phyloP scores from a whole-genome alignment of 768 basidiomycete species.

The Leucocoprinus birnbaumii region DNA sequence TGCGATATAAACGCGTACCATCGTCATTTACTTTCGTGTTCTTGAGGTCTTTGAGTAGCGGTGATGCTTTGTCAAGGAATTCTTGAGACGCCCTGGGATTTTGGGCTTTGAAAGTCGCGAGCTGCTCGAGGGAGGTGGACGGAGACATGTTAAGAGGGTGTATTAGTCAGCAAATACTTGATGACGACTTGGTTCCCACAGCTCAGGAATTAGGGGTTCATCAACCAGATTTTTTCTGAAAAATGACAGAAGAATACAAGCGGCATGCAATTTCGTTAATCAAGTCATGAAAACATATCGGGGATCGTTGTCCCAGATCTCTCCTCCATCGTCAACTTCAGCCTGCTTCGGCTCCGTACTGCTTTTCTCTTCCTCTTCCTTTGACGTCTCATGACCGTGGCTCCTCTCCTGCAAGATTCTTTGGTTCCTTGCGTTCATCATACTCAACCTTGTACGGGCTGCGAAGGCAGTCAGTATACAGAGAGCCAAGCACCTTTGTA shows the following conservation, averaged over 20 bases:
- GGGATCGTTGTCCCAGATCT: neutral
- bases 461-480: slow-evolving; percentile 39
- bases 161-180: slow-evolving; percentile 4
- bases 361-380: slow-evolving; percentile 20
- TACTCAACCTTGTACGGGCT: slow-evolving; percentile 40
- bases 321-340: neutral
- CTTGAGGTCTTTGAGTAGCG: slow-evolving; percentile 45
- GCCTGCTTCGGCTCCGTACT: neutral
- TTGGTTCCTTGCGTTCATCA: slow-evolving; percentile 38
- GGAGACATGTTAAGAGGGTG: slow-evolving; percentile 35
- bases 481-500: slow-evolving; percentile 38
- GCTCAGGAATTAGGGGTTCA: too few relatives aligned
- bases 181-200: neutral
- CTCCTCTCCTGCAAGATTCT: slow-evolving; percentile 11
- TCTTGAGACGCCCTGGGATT: slow-evolving; percentile 57
- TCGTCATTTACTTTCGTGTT: slow-evolving; percentile 51
- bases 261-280: neutral
- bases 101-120: slow-evolving; percentile 51
- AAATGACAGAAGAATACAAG: too few relatives aligned
- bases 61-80: slow-evolving; percentile 49
- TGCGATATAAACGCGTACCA: slow-evolving; percentile 32
- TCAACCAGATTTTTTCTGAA: too few relatives aligned
- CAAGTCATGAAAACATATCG: slow-evolving; percentile 22
- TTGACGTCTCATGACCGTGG: slow-evolving; percentile 19
- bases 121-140: slow-evolving; percentile 41